Percentiles rank a stretch among this genome's conserved stretches.
These are phyloP conservation scores for Rhypophila decipiens DNA, from an alignment of 495 filamentous ascomycete species.

Conservation along the genomic window DNA sequence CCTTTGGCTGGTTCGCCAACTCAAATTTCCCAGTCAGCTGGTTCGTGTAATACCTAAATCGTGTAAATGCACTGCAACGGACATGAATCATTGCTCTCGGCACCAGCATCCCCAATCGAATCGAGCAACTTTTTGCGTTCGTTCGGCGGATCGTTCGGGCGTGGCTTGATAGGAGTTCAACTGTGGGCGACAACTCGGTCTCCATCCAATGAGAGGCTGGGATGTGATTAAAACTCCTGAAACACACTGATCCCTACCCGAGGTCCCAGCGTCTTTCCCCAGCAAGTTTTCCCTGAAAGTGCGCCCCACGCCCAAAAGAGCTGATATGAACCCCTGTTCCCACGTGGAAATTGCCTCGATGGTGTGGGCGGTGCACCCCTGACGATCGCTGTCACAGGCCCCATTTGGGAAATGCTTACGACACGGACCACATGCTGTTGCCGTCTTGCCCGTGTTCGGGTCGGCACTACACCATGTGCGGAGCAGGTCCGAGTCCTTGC, in stretches of 20 bases:
- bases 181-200: not conserved
- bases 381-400: conserved; percentile 5
- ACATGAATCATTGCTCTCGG: too few relatives aligned
- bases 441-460: not conserved
- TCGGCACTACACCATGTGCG: too few relatives aligned
- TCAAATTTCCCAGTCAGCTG: too few relatives aligned
- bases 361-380: conserved; percentile 2
- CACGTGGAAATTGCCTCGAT: conserved; percentile 4
- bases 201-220: not conserved
- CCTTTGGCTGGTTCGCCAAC: too few relatives aligned
- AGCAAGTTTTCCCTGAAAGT: not conserved
- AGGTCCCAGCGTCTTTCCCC: not conserved
- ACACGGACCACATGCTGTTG: not conserved
- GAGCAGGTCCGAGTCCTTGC: too few relatives aligned
- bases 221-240: not conserved
- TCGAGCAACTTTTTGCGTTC: too few relatives aligned
- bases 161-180: not conserved
- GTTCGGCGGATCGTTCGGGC: conserved; percentile 1
- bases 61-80: too few relatives aligned
- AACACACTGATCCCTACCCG: not conserved
- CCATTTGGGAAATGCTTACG: conserved; percentile 1
- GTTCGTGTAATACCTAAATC: too few relatives aligned
- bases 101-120: too few relatives aligned
- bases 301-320: not conserved
- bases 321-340: not conserved